Evolutionary conservation across 805 yeast species (phyloP).

Genomic region (Candida palmyrensis): DNA sequence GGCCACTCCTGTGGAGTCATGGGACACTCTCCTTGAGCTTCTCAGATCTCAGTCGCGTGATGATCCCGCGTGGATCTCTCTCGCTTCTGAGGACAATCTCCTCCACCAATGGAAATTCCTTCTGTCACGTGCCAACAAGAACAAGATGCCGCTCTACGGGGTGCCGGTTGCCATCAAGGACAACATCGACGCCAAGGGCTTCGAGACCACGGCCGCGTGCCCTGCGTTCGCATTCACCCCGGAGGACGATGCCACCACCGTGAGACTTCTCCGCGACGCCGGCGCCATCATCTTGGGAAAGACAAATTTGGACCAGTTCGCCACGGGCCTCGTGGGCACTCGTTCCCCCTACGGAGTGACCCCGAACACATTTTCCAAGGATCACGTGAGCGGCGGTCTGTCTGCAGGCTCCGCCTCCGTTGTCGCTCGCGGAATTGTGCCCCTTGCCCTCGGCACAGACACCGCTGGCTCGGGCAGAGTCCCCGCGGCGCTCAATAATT

Average conservation of each 20-base stretch:
- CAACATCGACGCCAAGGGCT: slow-evolving; percentile 81
- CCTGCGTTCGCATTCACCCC: slow-evolving; percentile 77
- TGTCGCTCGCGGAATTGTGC: slow-evolving; percentile 86
- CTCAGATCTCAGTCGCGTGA: slow-evolving; percentile 40
- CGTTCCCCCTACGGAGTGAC: slow-evolving; percentile 94
- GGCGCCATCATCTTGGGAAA: slow-evolving; percentile 95
- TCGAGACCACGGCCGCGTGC: slow-evolving; percentile 92
- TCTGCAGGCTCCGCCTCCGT: slow-evolving; percentile 94
- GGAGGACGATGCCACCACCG: slow-evolving; percentile 68
- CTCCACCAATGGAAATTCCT: slow-evolving; percentile 74
- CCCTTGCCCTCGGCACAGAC: slow-evolving; percentile 88
- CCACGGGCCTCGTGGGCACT: slow-evolving; percentile 94
- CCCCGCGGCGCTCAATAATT: slow-evolving; percentile 91
- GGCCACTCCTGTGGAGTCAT: slow-evolving; percentile 59
- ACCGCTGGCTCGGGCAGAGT: slow-evolving; percentile 98
- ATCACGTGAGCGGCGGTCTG: slow-evolving; percentile 92
- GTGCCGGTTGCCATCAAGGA: slow-evolving; percentile 95
- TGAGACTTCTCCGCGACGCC: slow-evolving; percentile 64
- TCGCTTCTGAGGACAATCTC: slow-evolving; percentile 59
- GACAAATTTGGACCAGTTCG: slow-evolving; percentile 94
- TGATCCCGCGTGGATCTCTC: slow-evolving; percentile 92
- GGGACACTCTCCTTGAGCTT: slow-evolving; percentile 40
- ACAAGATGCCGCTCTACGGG: slow-evolving; percentile 70
- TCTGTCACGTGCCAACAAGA: slow-evolving; percentile 54
- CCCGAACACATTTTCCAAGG: slow-evolving; percentile 66